Percentiles rank a stretch among this genome's conserved stretches.
Conservation (phyloP, 345 rosid species). For the Euclidium syriacum region DNA sequence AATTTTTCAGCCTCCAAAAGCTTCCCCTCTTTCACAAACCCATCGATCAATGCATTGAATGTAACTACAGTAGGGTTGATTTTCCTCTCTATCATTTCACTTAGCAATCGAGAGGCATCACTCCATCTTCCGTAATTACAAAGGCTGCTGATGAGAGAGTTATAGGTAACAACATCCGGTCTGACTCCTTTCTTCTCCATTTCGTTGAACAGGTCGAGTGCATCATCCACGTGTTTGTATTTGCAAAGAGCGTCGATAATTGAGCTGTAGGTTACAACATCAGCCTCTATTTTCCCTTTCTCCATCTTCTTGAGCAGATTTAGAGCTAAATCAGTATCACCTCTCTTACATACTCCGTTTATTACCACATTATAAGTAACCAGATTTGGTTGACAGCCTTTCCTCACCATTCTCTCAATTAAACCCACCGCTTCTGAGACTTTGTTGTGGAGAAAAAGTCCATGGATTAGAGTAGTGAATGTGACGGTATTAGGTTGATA, state of each 20-base stretch:
- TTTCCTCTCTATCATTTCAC: background rate
- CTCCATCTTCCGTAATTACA: background rate
- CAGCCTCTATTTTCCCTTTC: background rate
- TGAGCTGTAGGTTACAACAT: background rate
- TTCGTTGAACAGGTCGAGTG: background rate
- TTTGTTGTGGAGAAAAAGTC: background rate
- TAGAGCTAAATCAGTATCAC: background rate
- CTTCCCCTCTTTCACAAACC: background rate
- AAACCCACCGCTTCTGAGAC: background rate
- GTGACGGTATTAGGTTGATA: background rate
- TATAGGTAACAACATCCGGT: background rate
- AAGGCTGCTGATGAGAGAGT: background rate
- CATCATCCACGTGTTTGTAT: background rate
- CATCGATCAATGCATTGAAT: background rate
- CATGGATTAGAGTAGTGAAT: background rate
- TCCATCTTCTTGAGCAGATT: background rate
- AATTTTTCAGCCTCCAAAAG: background rate
- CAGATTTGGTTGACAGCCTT: background rate
- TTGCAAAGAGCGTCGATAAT: background rate
- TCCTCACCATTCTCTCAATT: fast-evolving
- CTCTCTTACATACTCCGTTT: background rate
- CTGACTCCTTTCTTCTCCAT: background rate
- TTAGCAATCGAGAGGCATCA: background rate
- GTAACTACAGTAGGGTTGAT: background rate
- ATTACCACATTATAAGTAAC: background rate